phyloP scores from a whole-genome alignment of 768 basidiomycete genomes.

The Lactifluus pinguis region DNA sequence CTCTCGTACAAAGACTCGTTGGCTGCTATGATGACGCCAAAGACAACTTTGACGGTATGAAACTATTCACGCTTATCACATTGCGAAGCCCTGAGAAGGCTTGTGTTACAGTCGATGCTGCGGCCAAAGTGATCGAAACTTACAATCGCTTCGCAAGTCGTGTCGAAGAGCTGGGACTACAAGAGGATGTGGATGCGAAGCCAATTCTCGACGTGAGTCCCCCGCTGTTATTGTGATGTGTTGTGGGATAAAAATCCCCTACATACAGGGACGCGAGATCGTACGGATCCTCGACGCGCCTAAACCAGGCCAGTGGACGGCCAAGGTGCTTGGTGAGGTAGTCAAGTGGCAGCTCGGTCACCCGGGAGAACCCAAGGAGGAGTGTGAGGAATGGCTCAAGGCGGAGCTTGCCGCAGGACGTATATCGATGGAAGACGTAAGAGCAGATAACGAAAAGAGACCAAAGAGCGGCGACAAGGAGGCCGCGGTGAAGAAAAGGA shows the following conservation, averaged over 20 bases:
- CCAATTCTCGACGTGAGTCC: conserved; percentile 68
- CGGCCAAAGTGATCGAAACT: conserved; percentile 38
- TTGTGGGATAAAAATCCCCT: neutral
- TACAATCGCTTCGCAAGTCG: conserved; percentile 61
- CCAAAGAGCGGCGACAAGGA: conserved; percentile 7
- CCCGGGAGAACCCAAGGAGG: conserved; percentile 54
- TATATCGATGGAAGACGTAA: conserved; percentile 28
- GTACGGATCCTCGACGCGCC: conserved; percentile 39
- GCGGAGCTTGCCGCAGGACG: conserved; percentile 42
- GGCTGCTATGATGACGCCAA: conserved; percentile 37
- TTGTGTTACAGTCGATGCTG: conserved; percentile 32
- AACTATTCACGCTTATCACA: conserved; percentile 4
- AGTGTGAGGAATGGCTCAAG: conserved; percentile 63
- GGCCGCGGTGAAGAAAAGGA: conserved; percentile 14
- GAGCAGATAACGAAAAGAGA: conserved; percentile 2
- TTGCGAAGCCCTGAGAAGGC: conserved; percentile 17
- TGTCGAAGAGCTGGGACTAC: conserved; percentile 55
- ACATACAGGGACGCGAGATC: conserved; percentile 61
- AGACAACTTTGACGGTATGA: conserved; percentile 39
- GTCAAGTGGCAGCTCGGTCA: conserved; percentile 82
- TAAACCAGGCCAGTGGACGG: conserved; percentile 65
- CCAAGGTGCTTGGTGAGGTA: conserved; percentile 52
- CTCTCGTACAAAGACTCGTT: conserved; percentile 62
- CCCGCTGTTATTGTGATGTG: neutral
- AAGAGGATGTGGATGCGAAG: conserved; percentile 52